Evolutionary conservation across 805 yeast species (phyloP), one percentile per base, ranked within the genome.

Genomic region (Nakazawaea ishiwadae): DNA sequence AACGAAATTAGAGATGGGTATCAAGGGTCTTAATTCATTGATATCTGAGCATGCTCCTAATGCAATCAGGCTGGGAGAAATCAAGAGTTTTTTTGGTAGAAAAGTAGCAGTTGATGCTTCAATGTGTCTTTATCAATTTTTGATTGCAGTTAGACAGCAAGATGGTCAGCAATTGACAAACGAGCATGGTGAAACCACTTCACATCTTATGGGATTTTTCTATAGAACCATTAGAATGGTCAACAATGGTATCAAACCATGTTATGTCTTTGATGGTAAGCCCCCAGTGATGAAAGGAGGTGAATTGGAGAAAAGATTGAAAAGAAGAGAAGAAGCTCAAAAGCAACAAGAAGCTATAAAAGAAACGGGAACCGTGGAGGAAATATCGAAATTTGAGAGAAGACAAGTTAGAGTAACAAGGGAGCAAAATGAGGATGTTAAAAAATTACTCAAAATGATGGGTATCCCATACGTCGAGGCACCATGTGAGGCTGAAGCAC

Each of bases 401-500:
- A 69, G 99, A 59, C 79, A 91, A 5, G 99, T 93, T 8, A 74
- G 83, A 48, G 99, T 89, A 4, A 80, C 96, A 0, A 68, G 76
- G 43, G 90, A 88, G 51, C 99, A 93, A 50, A 93, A 91, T 53
- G 97, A 86, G 27, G 98, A 93, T 54, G 98, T 96, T 16, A 87
- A 88, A 60, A 70, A 75, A 48, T 64, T 93, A 41, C 68, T 93
- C 42, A 75, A 69, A 37, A 65, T 91, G 27, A 93, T 93, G 99
- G 99, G 99, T 0, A 84, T 93, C 37, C 99, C 99, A 2, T 86
- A 69, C 52, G 84, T 93, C 4, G 80, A 79, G 41, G 98, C 99
- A 0, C 99, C 99, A 1, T 83, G 96, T 58, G 99, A 93, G 62
- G 99, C 99, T 2, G 99, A 93, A 60, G 96, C 99, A 0, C 98